Evolutionary conservation across 139 green algal genomes (phyloP), one percentile per base, ranked within the genome.

Genomic region (Picochlorum sp.): DNA sequence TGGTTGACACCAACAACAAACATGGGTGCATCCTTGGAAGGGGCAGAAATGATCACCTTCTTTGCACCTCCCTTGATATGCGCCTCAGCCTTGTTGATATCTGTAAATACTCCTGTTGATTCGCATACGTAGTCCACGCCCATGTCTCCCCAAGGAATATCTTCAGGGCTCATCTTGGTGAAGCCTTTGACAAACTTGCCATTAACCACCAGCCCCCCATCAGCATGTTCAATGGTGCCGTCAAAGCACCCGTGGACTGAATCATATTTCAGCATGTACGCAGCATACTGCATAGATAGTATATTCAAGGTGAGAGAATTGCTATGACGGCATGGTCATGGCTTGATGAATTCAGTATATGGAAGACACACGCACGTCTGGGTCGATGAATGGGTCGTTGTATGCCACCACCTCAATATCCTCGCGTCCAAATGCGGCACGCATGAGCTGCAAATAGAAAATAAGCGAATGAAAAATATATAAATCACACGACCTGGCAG

Each of bases 1-100:
- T 91, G 60, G 75, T 97, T 97, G 4, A 96, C 91, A 55, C 92
- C 92, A 83, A 96, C 92, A 30, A 96, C 89, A 78, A 88, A 96
- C 90, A 97, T 98, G 63, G 89, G 90, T 3, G 90, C 82, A 74
- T 96, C 90, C 50, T 78, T 74, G 16, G 47, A 54, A 54, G 47
- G n/a, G 4, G 47, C 47, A 24, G 47, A 54, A 13, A 54, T 54
- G 47, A 54, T 23, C 4, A 54, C 86, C 75, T 93, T 92, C 90
- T 96, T 94, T 52, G 91, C 91, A 11, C 91, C 91, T 60, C 60
- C 88, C 67, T 89, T 85, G 24, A 95, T 31, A 73, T 97, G 90
- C 2, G 78, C 79, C 3, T 66, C 49, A 24, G 80, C 82, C 80
- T 88, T 92, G 57, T 86, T 89, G 16, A 86, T 70, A 59, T 86